Conservation (phyloP, 371 early-diverging fungal genomes). For the Nematocida displodere region DNA sequence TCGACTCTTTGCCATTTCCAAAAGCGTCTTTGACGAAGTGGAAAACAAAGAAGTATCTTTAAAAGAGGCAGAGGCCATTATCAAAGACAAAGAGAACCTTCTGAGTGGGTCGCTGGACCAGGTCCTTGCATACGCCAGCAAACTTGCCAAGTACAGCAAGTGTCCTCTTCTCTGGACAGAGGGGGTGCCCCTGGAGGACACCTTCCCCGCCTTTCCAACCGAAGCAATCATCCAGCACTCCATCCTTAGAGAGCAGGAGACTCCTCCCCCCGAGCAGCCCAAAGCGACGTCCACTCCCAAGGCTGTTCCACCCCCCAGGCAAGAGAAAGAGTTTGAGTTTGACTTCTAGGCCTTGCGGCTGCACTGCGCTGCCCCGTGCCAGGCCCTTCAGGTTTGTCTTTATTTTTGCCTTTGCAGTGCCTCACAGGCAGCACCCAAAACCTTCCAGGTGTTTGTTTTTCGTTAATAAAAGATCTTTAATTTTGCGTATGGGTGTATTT, state of each 20-base stretch:
- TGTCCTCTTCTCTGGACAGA: constrained; percentile 45
- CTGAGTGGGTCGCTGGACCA: neutral
- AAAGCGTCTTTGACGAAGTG: neutral
- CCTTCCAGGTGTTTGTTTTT: too few relatives aligned
- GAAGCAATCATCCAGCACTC: constrained; percentile 39
- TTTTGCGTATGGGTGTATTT: too few relatives aligned
- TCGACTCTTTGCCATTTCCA: neutral
- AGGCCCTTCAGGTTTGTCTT: too few relatives aligned
- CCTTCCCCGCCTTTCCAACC: constrained; percentile 41
- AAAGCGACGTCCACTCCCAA: too few relatives aligned
- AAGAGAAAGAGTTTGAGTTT: constrained; percentile 7
- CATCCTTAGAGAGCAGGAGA: neutral
- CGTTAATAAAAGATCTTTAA: too few relatives aligned
- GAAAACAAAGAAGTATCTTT: constrained; percentile 39
- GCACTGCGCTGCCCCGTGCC: too few relatives aligned
- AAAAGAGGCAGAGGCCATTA: neutral
- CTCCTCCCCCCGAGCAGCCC: neutral
- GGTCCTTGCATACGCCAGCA: constrained; percentile 1
- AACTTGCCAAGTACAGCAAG: constrained; percentile 22
- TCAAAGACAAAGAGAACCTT: neutral
- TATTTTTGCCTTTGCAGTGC: too few relatives aligned
- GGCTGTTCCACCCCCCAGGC: neutral
- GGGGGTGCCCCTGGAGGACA: constrained; percentile 9
- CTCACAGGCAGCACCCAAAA: too few relatives aligned
- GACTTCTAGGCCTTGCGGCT: constrained; percentile 21